Evolutionary conservation across 139 green algal genomes (phyloP).

Genomic region (Tetraselmis chui): DNA sequence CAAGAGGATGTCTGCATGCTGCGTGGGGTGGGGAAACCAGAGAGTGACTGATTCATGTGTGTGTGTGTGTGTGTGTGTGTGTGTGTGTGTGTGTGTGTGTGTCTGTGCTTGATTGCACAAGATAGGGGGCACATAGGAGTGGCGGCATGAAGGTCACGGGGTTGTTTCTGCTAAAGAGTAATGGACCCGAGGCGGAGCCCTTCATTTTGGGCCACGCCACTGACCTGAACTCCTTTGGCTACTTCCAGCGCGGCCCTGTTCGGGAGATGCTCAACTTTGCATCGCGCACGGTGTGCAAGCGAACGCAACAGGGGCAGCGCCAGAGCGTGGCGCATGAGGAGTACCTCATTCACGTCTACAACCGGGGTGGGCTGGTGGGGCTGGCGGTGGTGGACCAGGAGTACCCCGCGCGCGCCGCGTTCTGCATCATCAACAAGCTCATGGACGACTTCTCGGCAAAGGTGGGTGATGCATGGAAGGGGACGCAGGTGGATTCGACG

Average conservation of each 20-base stretch:
- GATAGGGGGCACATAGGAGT: no score
- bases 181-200: slow-evolving; percentile 56
- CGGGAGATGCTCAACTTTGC: slow-evolving; percentile 92
- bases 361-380: slow-evolving; percentile 79
- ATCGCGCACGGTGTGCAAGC: slow-evolving; percentile 80
- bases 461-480: background rate
- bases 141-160: slow-evolving; percentile 49
- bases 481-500: background rate
- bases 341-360: slow-evolving; percentile 90
- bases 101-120: no score
- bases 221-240: slow-evolving; percentile 90
- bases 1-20: no score
- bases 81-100: no score
- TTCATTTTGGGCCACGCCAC: slow-evolving; percentile 64
- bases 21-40: no score
- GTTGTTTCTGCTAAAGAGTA: slow-evolving; percentile 61
- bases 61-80: no score
- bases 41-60: no score
- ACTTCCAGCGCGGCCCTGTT: slow-evolving; percentile 83
- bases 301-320: slow-evolving; percentile 69
- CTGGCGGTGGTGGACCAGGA: slow-evolving; percentile 85
- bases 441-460: slow-evolving; percentile 10
- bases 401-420: slow-evolving; percentile 88
- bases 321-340: slow-evolving; percentile 85
- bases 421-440: slow-evolving; percentile 87